These are phyloP conservation scores for Hypoxylon intermedium DNA, from an alignment of 495 filamentous ascomycete genomes.

Conservation along the genomic window DNA sequence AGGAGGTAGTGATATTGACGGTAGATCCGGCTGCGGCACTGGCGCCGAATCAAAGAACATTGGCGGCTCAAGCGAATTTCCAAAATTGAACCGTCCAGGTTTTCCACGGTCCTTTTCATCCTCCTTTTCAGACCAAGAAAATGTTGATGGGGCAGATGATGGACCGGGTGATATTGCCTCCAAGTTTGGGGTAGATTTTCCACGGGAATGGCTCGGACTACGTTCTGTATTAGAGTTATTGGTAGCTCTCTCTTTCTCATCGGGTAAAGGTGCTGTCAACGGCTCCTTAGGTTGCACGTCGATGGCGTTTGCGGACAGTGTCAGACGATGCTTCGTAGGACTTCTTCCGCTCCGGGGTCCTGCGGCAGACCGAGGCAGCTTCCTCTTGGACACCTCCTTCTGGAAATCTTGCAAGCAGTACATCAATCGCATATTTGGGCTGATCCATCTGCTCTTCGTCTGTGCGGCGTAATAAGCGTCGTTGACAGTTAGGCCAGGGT, in stretches of 20 bases:
- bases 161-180: conserved; percentile 62
- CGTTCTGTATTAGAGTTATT: conserved; percentile 34
- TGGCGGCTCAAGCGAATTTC: conserved; percentile 38
- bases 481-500: conserved; percentile 85
- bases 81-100: conserved; percentile 49
- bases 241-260: conserved; percentile 44
- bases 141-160: conserved; percentile 63
- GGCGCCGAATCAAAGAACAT: conserved; percentile 44
- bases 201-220: conserved; percentile 46
- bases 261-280: conserved; percentile 59
- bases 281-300: conserved; percentile 54
- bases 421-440: conserved; percentile 97
- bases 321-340: conserved; percentile 59
- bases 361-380: conserved; percentile 48
- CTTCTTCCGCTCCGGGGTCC: conserved; percentile 56
- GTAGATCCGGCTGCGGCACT: conserved; percentile 17
- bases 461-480: conserved; percentile 93
- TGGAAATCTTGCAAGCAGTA: conserved; percentile 96
- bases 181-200: conserved; percentile 50
- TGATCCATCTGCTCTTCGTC: conserved; percentile 89
- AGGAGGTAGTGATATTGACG: conserved; percentile 29
- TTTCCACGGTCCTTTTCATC: conserved; percentile 46
- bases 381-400: conserved; percentile 66
- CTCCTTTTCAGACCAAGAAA: conserved; percentile 58
- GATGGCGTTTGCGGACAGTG: conserved; percentile 59